phyloP scores from a whole-genome alignment of 345 rosid species.

The Rhizophora mangle region DNA sequence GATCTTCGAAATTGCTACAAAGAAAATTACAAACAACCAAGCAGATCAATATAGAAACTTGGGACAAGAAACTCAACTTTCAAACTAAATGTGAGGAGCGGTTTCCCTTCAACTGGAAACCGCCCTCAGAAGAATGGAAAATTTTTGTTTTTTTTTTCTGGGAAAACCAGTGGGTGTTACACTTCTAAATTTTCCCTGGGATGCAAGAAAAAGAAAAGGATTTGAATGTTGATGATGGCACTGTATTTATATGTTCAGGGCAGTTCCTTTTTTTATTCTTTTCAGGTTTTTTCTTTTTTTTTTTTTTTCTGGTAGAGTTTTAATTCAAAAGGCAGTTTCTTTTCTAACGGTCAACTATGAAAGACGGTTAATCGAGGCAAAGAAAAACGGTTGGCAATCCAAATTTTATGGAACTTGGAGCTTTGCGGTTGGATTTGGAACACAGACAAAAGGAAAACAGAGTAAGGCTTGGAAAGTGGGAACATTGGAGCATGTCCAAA shows the following conservation, averaged over 20 bases:
- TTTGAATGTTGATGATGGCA: neutral
- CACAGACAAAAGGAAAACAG: too few relatives aligned
- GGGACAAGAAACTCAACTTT: neutral
- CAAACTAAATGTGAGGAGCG: constrained; percentile 24
- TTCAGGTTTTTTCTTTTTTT: too few relatives aligned
- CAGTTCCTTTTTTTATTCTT: too few relatives aligned
- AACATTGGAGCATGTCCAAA: too few relatives aligned
- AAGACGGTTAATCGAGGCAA: neutral
- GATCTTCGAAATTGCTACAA: neutral
- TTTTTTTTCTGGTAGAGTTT: too few relatives aligned
- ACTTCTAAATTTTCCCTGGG: neutral
- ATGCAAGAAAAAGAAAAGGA: neutral
- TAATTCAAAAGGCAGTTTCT: neutral
- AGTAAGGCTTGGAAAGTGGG: too few relatives aligned
- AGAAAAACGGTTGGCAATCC: constrained; percentile 17
- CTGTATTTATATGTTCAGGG: neutral
- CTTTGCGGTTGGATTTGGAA: too few relatives aligned
- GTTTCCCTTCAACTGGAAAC: constrained; percentile 32
- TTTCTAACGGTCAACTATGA: neutral
- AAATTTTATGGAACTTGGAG: constrained; percentile 7
- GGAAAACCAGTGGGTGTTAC: neutral
- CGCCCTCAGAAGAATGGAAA: constrained; percentile 21
- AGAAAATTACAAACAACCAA: neutral
- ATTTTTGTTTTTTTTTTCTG: too few relatives aligned
- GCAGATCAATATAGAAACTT: neutral